Percentiles rank a stretch among this genome's conserved stretches.
These are phyloP conservation scores for Handroanthus guayacan DNA, from an alignment of 257 asterid genomes.

Conservation along the genomic window DNA sequence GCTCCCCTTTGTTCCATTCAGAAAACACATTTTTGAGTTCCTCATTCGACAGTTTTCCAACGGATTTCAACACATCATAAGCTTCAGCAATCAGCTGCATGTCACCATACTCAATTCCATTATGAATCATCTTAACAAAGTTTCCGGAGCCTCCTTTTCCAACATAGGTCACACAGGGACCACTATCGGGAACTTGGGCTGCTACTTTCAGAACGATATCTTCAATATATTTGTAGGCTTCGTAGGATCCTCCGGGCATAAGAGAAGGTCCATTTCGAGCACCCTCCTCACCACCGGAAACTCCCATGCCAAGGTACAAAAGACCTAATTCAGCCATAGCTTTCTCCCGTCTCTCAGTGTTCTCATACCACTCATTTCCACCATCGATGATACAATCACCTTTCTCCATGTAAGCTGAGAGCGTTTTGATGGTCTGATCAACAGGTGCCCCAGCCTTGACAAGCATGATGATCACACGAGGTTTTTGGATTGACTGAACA, in stretches of 20 bases:
- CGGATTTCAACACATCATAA: conserved; percentile 88
- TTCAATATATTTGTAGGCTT: conserved; percentile 83
- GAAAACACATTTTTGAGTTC: conserved; percentile 75
- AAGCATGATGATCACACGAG: conserved; percentile 90
- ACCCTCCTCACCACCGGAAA: conserved; percentile 99
- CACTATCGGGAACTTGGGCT: conserved; percentile 95
- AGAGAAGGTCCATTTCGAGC: conserved; percentile 93
- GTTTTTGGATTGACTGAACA: conserved; percentile 89
- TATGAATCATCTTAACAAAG: conserved; percentile 95
- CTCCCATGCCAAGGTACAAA: conserved; percentile 97
- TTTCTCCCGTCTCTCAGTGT: conserved; percentile 94
- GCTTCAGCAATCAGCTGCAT: conserved; percentile 98
- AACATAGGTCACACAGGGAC: conserved; percentile 94
- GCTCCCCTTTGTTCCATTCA: conserved; percentile 96
- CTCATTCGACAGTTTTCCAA: conserved; percentile 84
- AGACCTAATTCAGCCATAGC: conserved; percentile 76
- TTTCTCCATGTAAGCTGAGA: conserved; percentile 85
- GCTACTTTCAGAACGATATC: conserved; percentile 90
- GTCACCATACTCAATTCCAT: conserved; percentile 96
- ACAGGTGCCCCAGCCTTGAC: conserved; percentile 99
- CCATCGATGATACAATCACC: conserved; percentile 98
- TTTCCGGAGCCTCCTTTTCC: conserved; percentile 95
- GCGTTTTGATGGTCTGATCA: conserved; percentile 90
- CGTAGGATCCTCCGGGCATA: conserved; percentile 96
- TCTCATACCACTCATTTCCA: conserved; percentile 99